Evolutionary conservation across 495 filamentous ascomycete species (phyloP), one percentile per base, ranked within the genome.

Genomic region (Podospora pseudoanserina): DNA sequence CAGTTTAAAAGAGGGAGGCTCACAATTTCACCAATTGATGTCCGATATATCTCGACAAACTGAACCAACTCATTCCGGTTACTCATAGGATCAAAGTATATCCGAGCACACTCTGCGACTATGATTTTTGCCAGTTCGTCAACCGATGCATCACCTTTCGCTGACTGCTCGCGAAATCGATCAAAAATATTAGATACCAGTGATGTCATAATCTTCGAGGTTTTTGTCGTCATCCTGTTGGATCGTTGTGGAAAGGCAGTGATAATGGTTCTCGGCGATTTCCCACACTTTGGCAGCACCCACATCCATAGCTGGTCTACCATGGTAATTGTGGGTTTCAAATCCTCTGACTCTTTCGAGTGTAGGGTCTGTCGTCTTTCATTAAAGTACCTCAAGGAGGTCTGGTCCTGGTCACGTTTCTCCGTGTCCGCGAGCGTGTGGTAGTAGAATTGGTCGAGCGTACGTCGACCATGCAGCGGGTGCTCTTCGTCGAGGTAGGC

Each of bases 291-390:
- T 49, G 39, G 39, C 39, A 73, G 55, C 0, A 65, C 67, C 71
- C 68, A 73, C 1, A 71, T 58, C 71, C 71, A 73, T 16, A 73
- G 64, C 60, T 73, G 71, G 60, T 73, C 71, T 13, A 73, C 62
- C 71, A 73, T 71, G 20, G 70, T 23, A 32, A 73, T 67, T 4
- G 68, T 66, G 39, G 39, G 39, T 16, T 13, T 32, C 30, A 20
- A 63, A 28, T 32, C 26, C 19, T 32, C 18, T 28, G 34, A 32
- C 49, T 7, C 49, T 64, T 55, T 64, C 66, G 30, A 32, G 30
- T 32, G 4, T 7, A 49, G 39, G 2, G 39, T 11, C 39, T 13
- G 7, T 49, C 13, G 7, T 11, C 13, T 49, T 3, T 49, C 39
- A 5, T 49, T 6, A 11, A 13, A 49, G 13, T 67, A 72, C n/a